Evolutionary conservation across 148 eudicot species (phyloP).

Genomic region (Limonium bicolor): DNA sequence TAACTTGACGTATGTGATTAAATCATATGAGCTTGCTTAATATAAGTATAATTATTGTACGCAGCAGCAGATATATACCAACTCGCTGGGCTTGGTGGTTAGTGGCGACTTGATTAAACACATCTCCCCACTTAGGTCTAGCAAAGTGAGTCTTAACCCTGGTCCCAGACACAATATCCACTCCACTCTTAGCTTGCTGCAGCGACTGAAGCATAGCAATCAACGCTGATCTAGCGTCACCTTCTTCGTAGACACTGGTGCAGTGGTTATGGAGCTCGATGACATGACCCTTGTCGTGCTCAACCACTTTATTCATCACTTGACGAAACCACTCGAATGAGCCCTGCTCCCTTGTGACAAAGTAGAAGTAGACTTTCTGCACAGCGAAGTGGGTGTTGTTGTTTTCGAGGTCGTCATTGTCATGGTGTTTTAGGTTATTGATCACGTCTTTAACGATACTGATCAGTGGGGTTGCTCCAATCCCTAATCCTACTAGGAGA

Average conservation of each 20-base stretch:
- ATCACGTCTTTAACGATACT: constrained; percentile 41
- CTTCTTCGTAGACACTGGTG: constrained; percentile 35
- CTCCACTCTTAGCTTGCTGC: constrained; percentile 35
- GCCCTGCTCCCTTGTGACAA: constrained; percentile 33
- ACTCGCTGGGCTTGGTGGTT: constrained; percentile 23
- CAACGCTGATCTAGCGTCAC: constrained; percentile 39
- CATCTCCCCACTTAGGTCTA: constrained; percentile 33
- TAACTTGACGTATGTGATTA: too few relatives aligned
- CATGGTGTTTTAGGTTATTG: constrained; percentile 22
- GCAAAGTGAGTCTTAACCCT: constrained; percentile 33
- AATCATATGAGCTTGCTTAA: too few relatives aligned
- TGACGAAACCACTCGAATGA: constrained; percentile 38
- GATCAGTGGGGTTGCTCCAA: constrained; percentile 44
- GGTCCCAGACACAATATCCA: constrained; percentile 28
- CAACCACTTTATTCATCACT: constrained; percentile 40
- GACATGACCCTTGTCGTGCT: constrained; percentile 21
- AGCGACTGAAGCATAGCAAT: constrained; percentile 34
- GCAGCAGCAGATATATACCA: constrained; percentile 28
- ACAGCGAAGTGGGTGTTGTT: constrained; percentile 9
- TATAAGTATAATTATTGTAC: too few relatives aligned
- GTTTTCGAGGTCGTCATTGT: constrained; percentile 11
- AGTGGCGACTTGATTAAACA: constrained; percentile 24
- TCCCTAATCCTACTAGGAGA: constrained; percentile 42
- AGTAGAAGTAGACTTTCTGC: constrained; percentile 28
- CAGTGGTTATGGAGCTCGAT: constrained; percentile 42